Conservation (phyloP, 371 early-diverging fungal species). For the Mucor saturninus region DNA sequence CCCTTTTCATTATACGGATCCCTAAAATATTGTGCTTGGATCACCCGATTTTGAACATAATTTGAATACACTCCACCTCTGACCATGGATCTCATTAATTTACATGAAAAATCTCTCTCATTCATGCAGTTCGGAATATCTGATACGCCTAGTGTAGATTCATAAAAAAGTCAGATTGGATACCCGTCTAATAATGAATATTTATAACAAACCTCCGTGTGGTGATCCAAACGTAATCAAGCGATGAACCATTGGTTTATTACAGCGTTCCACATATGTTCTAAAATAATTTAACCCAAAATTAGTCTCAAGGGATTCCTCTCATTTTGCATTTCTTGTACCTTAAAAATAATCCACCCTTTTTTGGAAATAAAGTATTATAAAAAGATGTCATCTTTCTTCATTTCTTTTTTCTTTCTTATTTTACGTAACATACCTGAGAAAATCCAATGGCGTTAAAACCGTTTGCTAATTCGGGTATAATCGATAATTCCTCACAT, state of each 20-base stretch:
- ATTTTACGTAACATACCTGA: constrained; percentile 57
- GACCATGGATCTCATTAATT: constrained; percentile 69
- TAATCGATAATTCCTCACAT: constrained; percentile 59
- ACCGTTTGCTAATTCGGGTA: constrained; percentile 67
- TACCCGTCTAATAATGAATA: constrained; percentile 1
- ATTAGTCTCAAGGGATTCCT: background rate
- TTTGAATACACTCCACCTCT: constrained; percentile 77
- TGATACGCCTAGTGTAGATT: constrained; percentile 61
- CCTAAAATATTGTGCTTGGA: constrained; percentile 94
- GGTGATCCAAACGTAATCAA: constrained; percentile 90
- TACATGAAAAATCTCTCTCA: constrained; percentile 58
- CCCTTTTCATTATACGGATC: constrained; percentile 63
- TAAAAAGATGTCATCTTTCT: constrained; percentile 8
- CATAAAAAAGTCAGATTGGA: constrained; percentile 1
- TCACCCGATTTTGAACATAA: constrained; percentile 79
- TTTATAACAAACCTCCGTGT: constrained; percentile 60
- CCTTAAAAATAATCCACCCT: constrained; percentile 68
- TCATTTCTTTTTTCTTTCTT: constrained; percentile 5
- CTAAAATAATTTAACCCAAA: constrained; percentile 35
- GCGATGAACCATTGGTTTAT: constrained; percentile 71
- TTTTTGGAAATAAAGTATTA: constrained; percentile 4
- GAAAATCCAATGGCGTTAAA: constrained; percentile 96
- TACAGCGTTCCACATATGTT: constrained; percentile 83
- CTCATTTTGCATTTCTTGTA: constrained; percentile 16
- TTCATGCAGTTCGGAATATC: constrained; percentile 82